Base-by-base conservation (phyloP, 2,329 filamentous ascomycete genomes). In the Leptographium lundbergii region DNA sequence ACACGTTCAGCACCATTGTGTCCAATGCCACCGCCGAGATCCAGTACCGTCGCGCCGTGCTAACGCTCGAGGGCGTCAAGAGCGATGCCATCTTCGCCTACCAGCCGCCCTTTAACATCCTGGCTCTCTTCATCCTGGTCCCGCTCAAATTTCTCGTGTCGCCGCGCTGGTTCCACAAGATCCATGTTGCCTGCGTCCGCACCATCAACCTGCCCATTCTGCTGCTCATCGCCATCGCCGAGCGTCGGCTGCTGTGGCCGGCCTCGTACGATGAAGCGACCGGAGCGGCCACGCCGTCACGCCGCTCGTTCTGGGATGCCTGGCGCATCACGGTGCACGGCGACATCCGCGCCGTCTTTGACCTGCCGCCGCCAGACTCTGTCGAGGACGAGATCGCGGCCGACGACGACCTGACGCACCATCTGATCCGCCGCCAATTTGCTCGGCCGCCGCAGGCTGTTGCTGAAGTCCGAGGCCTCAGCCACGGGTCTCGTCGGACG, bases 141-240 rank as follows among this genome's bases (percentile, higher is more conserved):
- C 89, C 89, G 0, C 78, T 94, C 61, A 91, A 90, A 66, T 88
- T 88, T 66, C 65, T 88, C n/a, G 76, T 90, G 42, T 84, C 83
- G n/a, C 83, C 87, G 0, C 84, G 89, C 52, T 92, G 88, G 88
- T 94, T 94, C 68, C 89, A 95, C 75, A 94, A 92, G 72, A 87
- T 92, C 66, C 91, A 95, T 68, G 88, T 95, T 60, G 82, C 84
- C 60, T 81, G 82, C 11, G 86, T 94, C 25, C 84, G 88, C 45
- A 73, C 84, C 10, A 78, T 91, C 66, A 94, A 94, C 69, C 77
- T 88, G 2, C 89, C 89, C 0, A 74, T 91, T 6, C 76, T 95
- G 1, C 77, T 92, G 4, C 65, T 86, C 61, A 87, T 95, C 61
- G 82, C 85, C 22, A 72, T 85, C 24, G 79, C 85, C 62, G 89